Evolutionary conservation across 139 green algal species (phyloP), one percentile per base, ranked within the genome.

Genomic region (Astrephomene gubernaculifera): DNA sequence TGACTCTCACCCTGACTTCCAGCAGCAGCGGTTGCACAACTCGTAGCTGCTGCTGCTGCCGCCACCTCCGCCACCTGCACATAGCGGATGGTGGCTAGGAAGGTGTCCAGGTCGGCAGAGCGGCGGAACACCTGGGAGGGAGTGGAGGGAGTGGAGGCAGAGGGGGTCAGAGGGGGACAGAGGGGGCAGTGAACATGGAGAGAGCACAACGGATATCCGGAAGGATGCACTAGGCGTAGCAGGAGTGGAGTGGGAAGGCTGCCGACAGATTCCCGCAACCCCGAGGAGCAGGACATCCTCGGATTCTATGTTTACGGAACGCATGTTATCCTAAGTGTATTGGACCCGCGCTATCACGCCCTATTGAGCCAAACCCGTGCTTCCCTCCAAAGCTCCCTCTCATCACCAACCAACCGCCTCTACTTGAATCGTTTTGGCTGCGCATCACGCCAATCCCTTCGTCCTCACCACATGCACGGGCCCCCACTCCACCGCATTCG

Each of bases 21-120:
- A n/a, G n/a, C n/a, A n/a, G n/a, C n/a, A n/a, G n/a, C n/a, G n/a
- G n/a, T n/a, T n/a, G n/a, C n/a, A n/a, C n/a, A n/a, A n/a, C n/a
- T n/a, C n/a, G n/a, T n/a, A n/a, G n/a, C n/a, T n/a, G n/a, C n/a
- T n/a, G n/a, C n/a, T n/a, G 31, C 41, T 0, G 43, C 38, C 2
- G 12, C 60, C 61, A 74, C 67, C 64, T 73, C 57, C 60, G 44
- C 52, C 44, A 78, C 60, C 41, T 71, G 49, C 43, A 89, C 86
- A 39, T 87, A 84, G 38, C 57, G 81, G 44, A 90, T 21, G 24
- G 79, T 81, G 17, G 78, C 61, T n/a, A 90, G 76, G 52, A 90
- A 85, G 2, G 33, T 53, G 21, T 87, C 78, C 41, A 90, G 61
- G 76, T 90, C 82, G 61, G 74, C 27, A 0, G 17, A 27, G 12